Base-by-base conservation (phyloP, 2,329 filamentous ascomycete species). In the Fusarium aywerte region DNA sequence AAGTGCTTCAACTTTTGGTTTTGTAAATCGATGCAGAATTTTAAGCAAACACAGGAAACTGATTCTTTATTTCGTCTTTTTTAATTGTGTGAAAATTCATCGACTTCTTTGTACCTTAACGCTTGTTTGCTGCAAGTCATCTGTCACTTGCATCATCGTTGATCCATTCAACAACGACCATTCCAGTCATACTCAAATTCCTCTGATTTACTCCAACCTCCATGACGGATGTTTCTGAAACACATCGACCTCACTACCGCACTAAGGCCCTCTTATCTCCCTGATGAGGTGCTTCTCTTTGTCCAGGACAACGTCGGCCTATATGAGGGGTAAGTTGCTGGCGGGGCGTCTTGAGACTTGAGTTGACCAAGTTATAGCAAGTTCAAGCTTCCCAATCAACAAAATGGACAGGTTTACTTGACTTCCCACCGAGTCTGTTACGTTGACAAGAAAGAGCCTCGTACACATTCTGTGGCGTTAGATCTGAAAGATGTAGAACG, bases 251-350 rank as follows among this genome's bases (percentile, higher is more conserved):
- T 99, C 75, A 99, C 96, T 59, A 97, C 95, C 82, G 96, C 96
- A 77, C 87, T 97, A 77, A 92, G 96, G 84, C 96, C 96, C 74
- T 91, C 90, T 64, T 91, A 97, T 77, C 87, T 97, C 70, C 91
- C 93, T 75, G 96, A 97, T 84, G 96, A 99, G 86, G 91, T 92
- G 72, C 85, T 98, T 54, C 86, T 99, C 62, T 98, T 97, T 81
- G 95, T 99, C 59, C 95, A 98, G 82, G 94, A 98, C 84, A 94
- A 93, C 78, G 94, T 99, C 74, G 96, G 96, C 71, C 85, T 99
- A 65, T 99, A 99, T 82, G 93, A 98, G 85, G 96, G 96, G 93
- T 97, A 85, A 81, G 89, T 82, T 65, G 33, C 39, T 49, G 20
- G 16, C 33, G 27, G 39, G 42, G 35, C 12, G 32, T 29, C 23